These are phyloP conservation scores for Pythium volutum DNA, from an alignment of 352 stramenopile species.

Conservation along the genomic window DNA sequence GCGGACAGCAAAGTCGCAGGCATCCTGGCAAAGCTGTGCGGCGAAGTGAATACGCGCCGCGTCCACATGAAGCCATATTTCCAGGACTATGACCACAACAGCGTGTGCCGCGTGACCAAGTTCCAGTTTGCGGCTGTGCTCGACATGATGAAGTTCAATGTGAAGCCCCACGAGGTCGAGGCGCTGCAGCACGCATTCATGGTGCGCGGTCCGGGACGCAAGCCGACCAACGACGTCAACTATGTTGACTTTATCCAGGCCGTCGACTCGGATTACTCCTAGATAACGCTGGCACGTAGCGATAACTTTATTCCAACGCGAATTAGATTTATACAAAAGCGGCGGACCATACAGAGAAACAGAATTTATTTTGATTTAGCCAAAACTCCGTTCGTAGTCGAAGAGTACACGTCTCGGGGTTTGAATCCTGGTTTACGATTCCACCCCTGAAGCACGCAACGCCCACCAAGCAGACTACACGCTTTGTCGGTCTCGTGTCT, in stretches of 20 bases:
- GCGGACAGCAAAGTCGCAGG: conserved; percentile 28
- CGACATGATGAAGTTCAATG: conserved; percentile 74
- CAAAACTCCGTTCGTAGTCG: neutral
- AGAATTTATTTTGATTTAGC: neutral
- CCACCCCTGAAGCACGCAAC: neutral
- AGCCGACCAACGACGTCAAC: conserved; percentile 67
- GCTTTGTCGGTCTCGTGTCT: neutral
- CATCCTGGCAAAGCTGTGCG: conserved; percentile 44
- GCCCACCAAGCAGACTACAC: conserved; percentile 17
- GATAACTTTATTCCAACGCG: neutral
- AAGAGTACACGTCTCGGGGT: conserved; percentile 20
- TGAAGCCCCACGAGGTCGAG: conserved; percentile 52
- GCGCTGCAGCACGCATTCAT: conserved; percentile 50
- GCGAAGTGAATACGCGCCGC: conserved; percentile 57
- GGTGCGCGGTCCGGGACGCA: conserved; percentile 46
- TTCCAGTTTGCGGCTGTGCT: conserved; percentile 82
- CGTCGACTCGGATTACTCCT: conserved; percentile 70
- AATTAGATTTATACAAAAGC: neutral
- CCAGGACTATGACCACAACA: conserved; percentile 85
- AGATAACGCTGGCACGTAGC: neutral
- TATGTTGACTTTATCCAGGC: conserved; percentile 74
- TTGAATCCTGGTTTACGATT: neutral
- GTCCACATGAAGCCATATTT: conserved; percentile 88
- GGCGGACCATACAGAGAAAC: neutral
- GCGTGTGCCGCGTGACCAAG: conserved; percentile 65